Conservation (phyloP, 306 rosid species). For the Erythrophleum fordii region DNA sequence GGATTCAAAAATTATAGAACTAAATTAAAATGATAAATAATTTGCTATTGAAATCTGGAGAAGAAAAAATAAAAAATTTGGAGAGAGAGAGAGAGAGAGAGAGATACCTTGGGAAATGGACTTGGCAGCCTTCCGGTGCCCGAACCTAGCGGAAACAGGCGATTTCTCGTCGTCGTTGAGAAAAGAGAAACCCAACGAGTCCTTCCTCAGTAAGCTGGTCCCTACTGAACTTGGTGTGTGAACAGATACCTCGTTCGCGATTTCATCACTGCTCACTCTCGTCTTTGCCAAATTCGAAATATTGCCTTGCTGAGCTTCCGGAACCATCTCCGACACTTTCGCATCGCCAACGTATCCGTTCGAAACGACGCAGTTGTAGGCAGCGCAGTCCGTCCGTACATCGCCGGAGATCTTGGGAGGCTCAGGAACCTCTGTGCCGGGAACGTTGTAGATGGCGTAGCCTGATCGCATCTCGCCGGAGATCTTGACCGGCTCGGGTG, state of each 20-base stretch:
- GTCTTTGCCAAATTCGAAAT: neutral
- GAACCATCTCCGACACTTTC: neutral
- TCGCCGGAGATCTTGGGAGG: neutral
- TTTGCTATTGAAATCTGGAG: too few relatives aligned
- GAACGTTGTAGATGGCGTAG: neutral
- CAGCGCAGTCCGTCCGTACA: neutral
- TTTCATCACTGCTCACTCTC: neutral
- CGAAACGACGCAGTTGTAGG: neutral
- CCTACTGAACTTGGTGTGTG: neutral
- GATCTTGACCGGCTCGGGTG: neutral
- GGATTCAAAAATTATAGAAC: too few relatives aligned
- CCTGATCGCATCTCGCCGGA: neutral
- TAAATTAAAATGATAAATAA: too few relatives aligned
- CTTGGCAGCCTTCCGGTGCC: conserved; percentile 60
- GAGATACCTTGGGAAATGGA: conserved; percentile 71
- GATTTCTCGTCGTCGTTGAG: conserved; percentile 66
- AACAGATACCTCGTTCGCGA: neutral
- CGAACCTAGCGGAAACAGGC: conserved; percentile 64
- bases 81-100: too few relatives aligned
- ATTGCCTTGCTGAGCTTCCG: neutral
- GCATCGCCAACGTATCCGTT: conserved; percentile 22
- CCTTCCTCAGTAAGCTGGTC: conserved; percentile 46
- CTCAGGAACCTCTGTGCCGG: neutral
- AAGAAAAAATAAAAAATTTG: too few relatives aligned
- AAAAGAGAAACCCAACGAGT: conserved; percentile 45